Conservation (phyloP, 2,329 filamentous ascomycete species). For the Trichoderma sp. region DNA sequence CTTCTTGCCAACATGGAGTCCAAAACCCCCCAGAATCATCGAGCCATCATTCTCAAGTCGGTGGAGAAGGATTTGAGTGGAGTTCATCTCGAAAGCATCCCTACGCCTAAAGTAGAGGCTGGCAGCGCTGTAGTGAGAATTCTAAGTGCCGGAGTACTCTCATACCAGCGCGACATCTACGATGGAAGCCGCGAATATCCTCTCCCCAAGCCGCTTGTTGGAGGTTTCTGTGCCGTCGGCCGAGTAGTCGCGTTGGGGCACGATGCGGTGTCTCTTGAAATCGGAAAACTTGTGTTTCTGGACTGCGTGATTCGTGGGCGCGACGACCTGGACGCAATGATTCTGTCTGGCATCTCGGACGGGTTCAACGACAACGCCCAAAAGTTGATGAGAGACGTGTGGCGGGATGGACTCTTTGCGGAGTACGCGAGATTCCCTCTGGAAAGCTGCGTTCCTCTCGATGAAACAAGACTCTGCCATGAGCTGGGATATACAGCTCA, state of each 20-base stretch:
- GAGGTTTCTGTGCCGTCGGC: conserved; percentile 34
- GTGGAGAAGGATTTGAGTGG: not conserved
- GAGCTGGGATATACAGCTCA: conserved; percentile 42
- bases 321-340: conserved; percentile 35
- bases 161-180: not conserved
- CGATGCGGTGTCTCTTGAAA: conserved; percentile 36
- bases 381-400: conserved; percentile 34
- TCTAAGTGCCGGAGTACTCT: not conserved
- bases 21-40: not conserved
- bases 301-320: conserved; percentile 37
- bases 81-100: not conserved
- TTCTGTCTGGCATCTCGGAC: conserved; percentile 37
- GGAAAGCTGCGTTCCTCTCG: conserved; percentile 38
- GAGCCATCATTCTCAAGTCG: not conserved
- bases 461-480: conserved; percentile 36
- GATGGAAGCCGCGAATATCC: not conserved
- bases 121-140: not conserved
- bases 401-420: conserved; percentile 38
- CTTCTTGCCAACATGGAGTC: not conserved
- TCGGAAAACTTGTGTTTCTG: conserved; percentile 39
- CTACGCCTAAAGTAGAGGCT: not conserved
- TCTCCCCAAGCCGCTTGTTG: not conserved
- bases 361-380: conserved; percentile 33
- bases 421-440: conserved; percentile 38
- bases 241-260: conserved; percentile 39